Evolutionary conservation across 2,329 filamentous ascomycete species (phyloP), one percentile per base, ranked within the genome.

Genomic region (Pseudogymnoascus sp.): DNA sequence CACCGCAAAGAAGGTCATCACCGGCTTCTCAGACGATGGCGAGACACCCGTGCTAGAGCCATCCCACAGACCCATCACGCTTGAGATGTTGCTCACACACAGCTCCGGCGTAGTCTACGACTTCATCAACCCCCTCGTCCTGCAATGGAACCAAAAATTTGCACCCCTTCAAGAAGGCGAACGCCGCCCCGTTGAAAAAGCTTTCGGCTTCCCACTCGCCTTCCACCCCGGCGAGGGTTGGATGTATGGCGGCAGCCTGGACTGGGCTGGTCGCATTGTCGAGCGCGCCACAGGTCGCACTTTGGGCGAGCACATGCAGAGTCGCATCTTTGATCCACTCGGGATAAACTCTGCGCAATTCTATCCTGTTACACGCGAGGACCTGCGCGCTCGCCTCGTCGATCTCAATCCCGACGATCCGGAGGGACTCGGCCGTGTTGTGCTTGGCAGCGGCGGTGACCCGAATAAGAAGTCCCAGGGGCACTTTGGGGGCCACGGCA

Each of bases 261-360:
- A 62, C 58, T 62, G 61, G 61, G 61, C 58, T 54, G 81, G 81
- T 2, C 68, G 80, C 1, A 70, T 75, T 0, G 64, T 83, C 1
- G 76, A 82, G 64, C 74, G 80, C 9, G 73, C 70, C 2, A 78
- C 75, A 0, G 75, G 76, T 0, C 58, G 73, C 0, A 67, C 66
- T 0, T 73, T 83, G 2, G 78, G 81, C 37, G 75, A 77, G 3
- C 82, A 80, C 62, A 68, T 82, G 16, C 75, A 79, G 60, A 69
- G 75, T 59, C 66, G 79, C 18, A 72, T 83, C 30, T 77, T 78
- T 58, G 62, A 73, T 4, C 78, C 78, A 1, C 70, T 84, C 1
- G 74, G 74, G 11, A 74, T 80, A 41, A 67, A 60, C 0, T 71
- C 74, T 59, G 72, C 72, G 2, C 66, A 75, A 62, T 76, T 78